Conservation (phyloP, 768 basidiomycete genomes). For the Phlebiopsis gigantea region DNA sequence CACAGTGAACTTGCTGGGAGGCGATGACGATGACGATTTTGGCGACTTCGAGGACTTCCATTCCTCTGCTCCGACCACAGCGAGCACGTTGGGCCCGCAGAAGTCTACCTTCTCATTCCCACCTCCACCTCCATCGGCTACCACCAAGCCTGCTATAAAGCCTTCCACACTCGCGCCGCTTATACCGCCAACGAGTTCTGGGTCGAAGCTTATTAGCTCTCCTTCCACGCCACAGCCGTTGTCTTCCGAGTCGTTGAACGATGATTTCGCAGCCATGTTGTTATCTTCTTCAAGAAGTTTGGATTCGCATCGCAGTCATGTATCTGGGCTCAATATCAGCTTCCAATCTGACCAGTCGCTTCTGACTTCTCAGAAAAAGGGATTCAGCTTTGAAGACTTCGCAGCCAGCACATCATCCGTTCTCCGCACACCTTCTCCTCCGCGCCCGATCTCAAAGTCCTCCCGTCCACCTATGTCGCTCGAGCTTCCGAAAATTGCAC, state of each 20-base stretch:
- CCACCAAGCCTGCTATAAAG: slow-evolving; percentile 9
- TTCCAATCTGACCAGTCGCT: slow-evolving; percentile 15
- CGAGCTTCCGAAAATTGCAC: background rate
- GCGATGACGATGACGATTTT: slow-evolving; percentile 17
- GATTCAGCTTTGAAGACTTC: slow-evolving; percentile 38
- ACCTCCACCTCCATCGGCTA: slow-evolving; percentile 3
- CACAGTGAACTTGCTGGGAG: background rate
- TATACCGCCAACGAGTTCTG: slow-evolving; percentile 22
- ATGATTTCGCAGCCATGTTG: slow-evolving; percentile 19
- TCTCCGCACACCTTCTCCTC: slow-evolving; percentile 43
- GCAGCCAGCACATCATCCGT: slow-evolving; percentile 37
- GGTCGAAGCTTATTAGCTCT: slow-evolving; percentile 9
- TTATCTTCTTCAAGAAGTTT: slow-evolving; percentile 23
- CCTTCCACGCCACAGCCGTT: slow-evolving; percentile 11
- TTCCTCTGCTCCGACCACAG: slow-evolving; percentile 11
- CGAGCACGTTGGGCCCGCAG: background rate
- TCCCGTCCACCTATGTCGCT: background rate
- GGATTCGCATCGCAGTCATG: background rate
- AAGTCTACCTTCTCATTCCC: background rate
- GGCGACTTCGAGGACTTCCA: slow-evolving; percentile 24
- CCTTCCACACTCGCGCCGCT: slow-evolving; percentile 13
- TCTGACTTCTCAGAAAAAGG: slow-evolving; percentile 15
- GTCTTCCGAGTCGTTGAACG: slow-evolving; percentile 14
- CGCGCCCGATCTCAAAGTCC: slow-evolving; percentile 19
- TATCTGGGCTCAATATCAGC: slow-evolving; percentile 15